Percentiles rank a stretch among this genome's conserved stretches.
Evolutionary conservation across 345 rosid genomes (phyloP).

Genomic region (Citrus unshiu): DNA sequence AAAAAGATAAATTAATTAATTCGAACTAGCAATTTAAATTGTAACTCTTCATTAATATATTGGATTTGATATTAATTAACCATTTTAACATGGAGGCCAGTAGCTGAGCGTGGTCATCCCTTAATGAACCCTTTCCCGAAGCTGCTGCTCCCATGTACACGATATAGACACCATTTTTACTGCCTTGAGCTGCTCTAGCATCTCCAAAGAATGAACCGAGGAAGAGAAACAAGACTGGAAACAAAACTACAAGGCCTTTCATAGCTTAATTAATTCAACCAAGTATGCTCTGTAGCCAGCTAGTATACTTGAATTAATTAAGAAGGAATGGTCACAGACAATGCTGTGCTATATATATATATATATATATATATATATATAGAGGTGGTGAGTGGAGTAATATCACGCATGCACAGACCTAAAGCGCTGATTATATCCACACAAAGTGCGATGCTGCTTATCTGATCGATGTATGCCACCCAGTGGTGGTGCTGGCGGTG

Average conservation of each 20-base stretch:
- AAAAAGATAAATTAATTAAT: neutral
- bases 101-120: conserved; percentile 36
- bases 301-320: neutral
- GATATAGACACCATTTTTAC: conserved; percentile 48
- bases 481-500: conserved; percentile 8
- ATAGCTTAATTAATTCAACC: conserved; percentile 20
- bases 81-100: conserved; percentile 42
- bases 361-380: no score
- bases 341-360: conserved; percentile 13
- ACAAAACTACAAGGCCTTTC: conserved; percentile 26
- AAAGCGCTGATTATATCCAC: conserved; percentile 22
- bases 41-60: no score
- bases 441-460: conserved; percentile 30
- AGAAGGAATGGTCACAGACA: neutral
- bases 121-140: conserved; percentile 31
- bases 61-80: conserved; percentile 15
- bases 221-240: conserved; percentile 14
- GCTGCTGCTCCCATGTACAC: conserved; percentile 70
- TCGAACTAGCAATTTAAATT: no score
- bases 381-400: conserved; percentile 2
- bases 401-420: neutral
- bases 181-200: conserved; percentile 15
- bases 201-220: conserved; percentile 14
- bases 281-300: neutral
- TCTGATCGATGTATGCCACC: conserved; percentile 12